Percentiles rank a stretch among this genome's conserved stretches.
Conservation (phyloP, 2,329 filamentous ascomycete species). For the Aspergillus sp. region DNA sequence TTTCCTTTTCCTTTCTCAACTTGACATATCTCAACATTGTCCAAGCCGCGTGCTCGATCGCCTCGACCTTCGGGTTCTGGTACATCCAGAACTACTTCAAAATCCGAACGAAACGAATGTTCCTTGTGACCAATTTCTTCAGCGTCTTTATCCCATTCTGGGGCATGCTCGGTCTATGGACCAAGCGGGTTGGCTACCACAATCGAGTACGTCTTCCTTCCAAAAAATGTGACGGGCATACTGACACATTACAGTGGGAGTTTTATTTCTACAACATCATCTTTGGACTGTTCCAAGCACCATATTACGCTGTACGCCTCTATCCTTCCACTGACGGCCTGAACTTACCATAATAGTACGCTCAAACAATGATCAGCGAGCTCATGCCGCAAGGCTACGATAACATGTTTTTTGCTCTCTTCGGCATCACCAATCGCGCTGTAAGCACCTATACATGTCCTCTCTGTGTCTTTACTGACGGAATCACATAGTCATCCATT, state of each 20-base stretch:
- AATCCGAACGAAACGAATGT: slow-evolving; percentile 43
- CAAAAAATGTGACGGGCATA: background rate
- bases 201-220: slow-evolving; percentile 23
- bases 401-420: slow-evolving; percentile 46
- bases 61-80: slow-evolving; percentile 43
- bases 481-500: slow-evolving; percentile 36
- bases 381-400: slow-evolving; percentile 44
- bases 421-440: slow-evolving; percentile 45
- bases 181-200: slow-evolving; percentile 40
- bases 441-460: slow-evolving; percentile 31
- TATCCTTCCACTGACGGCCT: background rate
- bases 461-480: background rate
- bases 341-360: slow-evolving; percentile 26
- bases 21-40: slow-evolving; percentile 43
- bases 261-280: slow-evolving; percentile 46
- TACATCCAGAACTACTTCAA: slow-evolving; percentile 44
- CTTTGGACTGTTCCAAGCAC: slow-evolving; percentile 44
- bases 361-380: slow-evolving; percentile 47
- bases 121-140: slow-evolving; percentile 43
- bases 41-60: slow-evolving; percentile 38
- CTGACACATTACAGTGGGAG: slow-evolving; percentile 30
- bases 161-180: slow-evolving; percentile 45
- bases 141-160: slow-evolving; percentile 43
- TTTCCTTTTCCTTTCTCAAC: slow-evolving; percentile 43
- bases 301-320: slow-evolving; percentile 38